A percentile compares a stretch with the other conserved stretches of the same genome.
These are phyloP conservation scores for Dothidotthia symphoricarpi DNA, from an alignment of 2,329 filamentous ascomycete species.

Conservation along the genomic window DNA sequence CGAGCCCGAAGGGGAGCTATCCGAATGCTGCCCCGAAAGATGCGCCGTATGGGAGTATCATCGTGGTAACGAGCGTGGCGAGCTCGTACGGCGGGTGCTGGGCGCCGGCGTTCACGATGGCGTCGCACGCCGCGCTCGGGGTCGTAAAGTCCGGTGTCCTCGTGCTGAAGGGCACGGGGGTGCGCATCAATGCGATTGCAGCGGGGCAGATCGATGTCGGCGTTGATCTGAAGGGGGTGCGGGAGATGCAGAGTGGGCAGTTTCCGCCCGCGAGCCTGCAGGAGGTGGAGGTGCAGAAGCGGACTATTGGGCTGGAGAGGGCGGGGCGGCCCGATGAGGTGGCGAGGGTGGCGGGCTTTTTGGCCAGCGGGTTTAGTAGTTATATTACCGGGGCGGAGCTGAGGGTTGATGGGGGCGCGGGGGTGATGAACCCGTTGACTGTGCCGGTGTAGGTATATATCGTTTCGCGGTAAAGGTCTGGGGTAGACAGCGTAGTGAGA, in stretches of 20 bases:
- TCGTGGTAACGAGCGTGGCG: constrained; percentile 60
- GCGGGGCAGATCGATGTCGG: constrained; percentile 51
- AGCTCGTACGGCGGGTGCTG: constrained; percentile 59
- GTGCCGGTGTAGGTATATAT: constrained; percentile 32
- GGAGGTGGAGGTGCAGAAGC: constrained; percentile 49
- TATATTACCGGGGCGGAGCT: constrained; percentile 63
- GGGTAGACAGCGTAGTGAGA: too few relatives aligned
- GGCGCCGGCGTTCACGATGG: constrained; percentile 62
- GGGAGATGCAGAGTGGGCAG: constrained; percentile 52
- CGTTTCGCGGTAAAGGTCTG: too few relatives aligned
- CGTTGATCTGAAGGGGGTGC: constrained; percentile 45
- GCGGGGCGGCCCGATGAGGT: constrained; percentile 59
- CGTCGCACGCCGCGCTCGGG: constrained; percentile 59
- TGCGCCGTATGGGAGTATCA: constrained; percentile 60
- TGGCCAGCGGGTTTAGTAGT: constrained; percentile 61
- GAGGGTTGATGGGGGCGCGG: constrained; percentile 61
- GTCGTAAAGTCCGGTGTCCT: constrained; percentile 60
- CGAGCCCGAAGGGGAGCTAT: constrained; percentile 55
- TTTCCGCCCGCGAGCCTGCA: constrained; percentile 57
- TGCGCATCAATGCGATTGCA: constrained; percentile 58
- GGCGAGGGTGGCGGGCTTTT: constrained; percentile 59
- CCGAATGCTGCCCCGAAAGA: constrained; percentile 62
- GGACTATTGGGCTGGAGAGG: constrained; percentile 58
- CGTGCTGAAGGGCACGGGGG: constrained; percentile 57
- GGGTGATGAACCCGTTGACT: constrained; percentile 42